phyloP scores from a whole-genome alignment of 2,329 filamentous ascomycete genomes.

The Sphaerostilbella broomeana region DNA sequence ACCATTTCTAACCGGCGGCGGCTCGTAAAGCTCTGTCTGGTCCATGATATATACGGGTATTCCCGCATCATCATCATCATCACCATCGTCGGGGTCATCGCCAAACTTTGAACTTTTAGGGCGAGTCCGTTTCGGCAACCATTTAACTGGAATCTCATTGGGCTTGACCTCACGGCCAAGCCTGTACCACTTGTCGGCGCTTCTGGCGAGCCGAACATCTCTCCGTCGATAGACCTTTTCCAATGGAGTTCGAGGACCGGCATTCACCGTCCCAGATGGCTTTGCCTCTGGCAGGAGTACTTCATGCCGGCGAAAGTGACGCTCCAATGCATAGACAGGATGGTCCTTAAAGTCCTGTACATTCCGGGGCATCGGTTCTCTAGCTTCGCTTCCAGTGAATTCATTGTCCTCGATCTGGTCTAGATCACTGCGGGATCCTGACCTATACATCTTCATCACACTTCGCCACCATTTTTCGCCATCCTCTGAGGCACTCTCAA shows the following conservation, averaged over 20 bases:
- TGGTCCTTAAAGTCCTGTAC: constrained; percentile 84
- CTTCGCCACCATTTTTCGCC: constrained; percentile 49
- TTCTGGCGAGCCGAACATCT: constrained; percentile 73
- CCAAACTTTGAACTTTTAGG: constrained; percentile 20
- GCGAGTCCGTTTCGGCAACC: constrained; percentile 47
- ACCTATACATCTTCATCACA: constrained; percentile 43
- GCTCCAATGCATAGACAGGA: constrained; percentile 73
- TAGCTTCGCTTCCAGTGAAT: constrained; percentile 60
- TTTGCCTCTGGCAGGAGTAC: constrained; percentile 65
- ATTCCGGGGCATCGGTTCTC: constrained; percentile 80
- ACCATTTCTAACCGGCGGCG: constrained; percentile 69
- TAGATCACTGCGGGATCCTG: constrained; percentile 46
- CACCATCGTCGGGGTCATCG: constrained; percentile 23
- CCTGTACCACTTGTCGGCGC: constrained; percentile 84
- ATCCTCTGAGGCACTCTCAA: constrained; percentile 54
- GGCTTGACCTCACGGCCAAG: constrained; percentile 72
- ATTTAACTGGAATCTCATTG: constrained; percentile 77
- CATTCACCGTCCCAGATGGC: constrained; percentile 69
- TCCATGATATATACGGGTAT: constrained; percentile 54
- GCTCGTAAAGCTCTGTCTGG: constrained; percentile 66
- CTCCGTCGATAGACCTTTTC: constrained; percentile 77
- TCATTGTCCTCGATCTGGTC: constrained; percentile 82
- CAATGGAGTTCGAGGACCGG: constrained; percentile 54
- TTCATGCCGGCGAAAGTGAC: constrained; percentile 78
- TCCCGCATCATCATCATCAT: constrained; percentile 31